Conservation (phyloP, 257 asterid genomes). For the Oldenlandia corymbosa region DNA sequence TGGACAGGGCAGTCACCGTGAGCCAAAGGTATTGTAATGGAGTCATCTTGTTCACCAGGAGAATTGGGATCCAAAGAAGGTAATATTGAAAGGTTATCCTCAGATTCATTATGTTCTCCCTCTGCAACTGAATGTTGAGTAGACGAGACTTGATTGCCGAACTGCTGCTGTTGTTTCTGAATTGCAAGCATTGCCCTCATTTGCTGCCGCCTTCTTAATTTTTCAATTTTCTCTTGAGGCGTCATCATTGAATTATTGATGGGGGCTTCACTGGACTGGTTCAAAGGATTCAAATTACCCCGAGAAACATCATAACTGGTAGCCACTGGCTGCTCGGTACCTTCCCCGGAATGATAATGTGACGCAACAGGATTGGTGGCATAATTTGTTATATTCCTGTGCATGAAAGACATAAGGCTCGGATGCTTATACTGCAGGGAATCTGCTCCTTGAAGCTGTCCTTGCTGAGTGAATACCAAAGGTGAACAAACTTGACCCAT, state of each 20-base stretch:
- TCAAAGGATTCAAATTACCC: slow-evolving; percentile 34
- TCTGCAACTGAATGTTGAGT: slow-evolving; percentile 40
- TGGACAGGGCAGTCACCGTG: slow-evolving; percentile 48
- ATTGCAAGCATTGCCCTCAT: slow-evolving; percentile 86
- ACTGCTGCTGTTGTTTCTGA: slow-evolving; percentile 75
- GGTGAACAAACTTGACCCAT: slow-evolving; percentile 40
- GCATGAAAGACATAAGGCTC: slow-evolving; percentile 39
- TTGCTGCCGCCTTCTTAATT: slow-evolving; percentile 82
- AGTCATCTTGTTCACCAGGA: slow-evolving; percentile 48
- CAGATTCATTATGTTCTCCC: slow-evolving; percentile 47
- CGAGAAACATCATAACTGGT: slow-evolving; percentile 41
- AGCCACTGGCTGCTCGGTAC: slow-evolving; percentile 17
- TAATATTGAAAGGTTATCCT: slow-evolving; percentile 32
- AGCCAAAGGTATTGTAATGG: slow-evolving; percentile 32
- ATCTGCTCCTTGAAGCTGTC: slow-evolving; percentile 35
- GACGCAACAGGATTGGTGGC: slow-evolving; percentile 28
- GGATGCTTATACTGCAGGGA: slow-evolving; percentile 42
- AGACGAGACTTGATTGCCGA: slow-evolving; percentile 44
- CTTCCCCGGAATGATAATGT: slow-evolving; percentile 27
- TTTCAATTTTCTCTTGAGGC: slow-evolving; percentile 83
- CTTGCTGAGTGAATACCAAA: slow-evolving; percentile 29
- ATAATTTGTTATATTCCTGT: slow-evolving; percentile 43
- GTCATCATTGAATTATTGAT: slow-evolving; percentile 57
- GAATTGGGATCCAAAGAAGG: slow-evolving; percentile 48
- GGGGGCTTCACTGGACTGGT: slow-evolving; percentile 24